Evolutionary conservation across 257 asterid genomes (phyloP), one percentile per base, ranked within the genome.

Genomic region (Lycium barbarum): DNA sequence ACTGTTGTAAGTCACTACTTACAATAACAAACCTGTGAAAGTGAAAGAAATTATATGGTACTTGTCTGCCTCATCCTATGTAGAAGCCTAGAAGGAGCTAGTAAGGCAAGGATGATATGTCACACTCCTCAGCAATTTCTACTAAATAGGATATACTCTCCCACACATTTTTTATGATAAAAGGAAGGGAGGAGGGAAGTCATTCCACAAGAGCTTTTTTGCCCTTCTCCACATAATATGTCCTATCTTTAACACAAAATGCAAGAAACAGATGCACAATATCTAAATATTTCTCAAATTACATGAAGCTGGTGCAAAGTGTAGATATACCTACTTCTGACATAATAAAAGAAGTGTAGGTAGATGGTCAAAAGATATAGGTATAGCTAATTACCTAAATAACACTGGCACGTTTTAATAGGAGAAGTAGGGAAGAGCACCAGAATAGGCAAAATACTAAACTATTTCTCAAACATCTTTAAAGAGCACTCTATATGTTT

Each of bases 261-360:
- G 65, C 49, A 53, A 78, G 26, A 78, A 51, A 33, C 65, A 78
- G 65, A 53, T 3, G 65, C 82, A 78, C 65, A 17, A 26, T 53
- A 78, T 2, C 65, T 7, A 53, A 10, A 72, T n/a, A 45, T 45
- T 45, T 45, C 2, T 45, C 58, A 1, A 45, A 45, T 26, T 5
- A 72, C 38, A 45, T 4, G 80, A 45, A 78, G 17, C 82, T 53
- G 82, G 49, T 53, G 38, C 45, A 74, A 74, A 33, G 82, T 53
- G 14, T 53, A 26, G 82, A 45, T 76, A 26, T 22, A 68, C 26
- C 78, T 36, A 36, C 26, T 68, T 10, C 17, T 13, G 7, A 26
- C 10, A 2, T 7, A 63, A 26, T 10, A 61, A 26, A 63, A 59
- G 13, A 49, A 15, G 9, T 66, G n/a, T 66, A 65, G 45, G 72